Percentiles rank a stretch among this genome's conserved stretches.
phyloP scores from a whole-genome alignment of 306 rosid species.

The Ormosia emarginata region DNA sequence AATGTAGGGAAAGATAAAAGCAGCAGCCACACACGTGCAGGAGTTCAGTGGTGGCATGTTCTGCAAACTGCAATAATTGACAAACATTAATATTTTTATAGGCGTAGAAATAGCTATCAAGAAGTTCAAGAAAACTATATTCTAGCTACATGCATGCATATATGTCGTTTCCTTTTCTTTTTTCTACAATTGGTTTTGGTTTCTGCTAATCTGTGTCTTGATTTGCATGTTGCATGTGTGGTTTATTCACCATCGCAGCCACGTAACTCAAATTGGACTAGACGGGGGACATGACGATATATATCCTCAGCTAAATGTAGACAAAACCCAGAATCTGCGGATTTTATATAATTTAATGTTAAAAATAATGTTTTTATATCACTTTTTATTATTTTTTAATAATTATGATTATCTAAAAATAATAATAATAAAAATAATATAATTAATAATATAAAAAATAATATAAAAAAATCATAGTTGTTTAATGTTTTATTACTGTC shows the following conservation, averaged over 20 bases:
- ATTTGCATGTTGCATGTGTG: background rate
- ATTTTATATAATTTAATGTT: background rate
- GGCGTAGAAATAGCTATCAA: background rate
- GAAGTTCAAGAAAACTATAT: background rate
- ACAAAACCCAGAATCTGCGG: slow-evolving; percentile 28
- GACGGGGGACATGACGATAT: background rate
- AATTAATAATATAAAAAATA: no score
- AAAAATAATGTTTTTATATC: no score
- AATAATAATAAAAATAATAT: no score
- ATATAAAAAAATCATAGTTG: no score
- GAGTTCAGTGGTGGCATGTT: slow-evolving; percentile 6
- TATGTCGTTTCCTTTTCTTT: background rate
- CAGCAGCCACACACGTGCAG: slow-evolving; percentile 25
- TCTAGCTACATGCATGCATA: background rate
- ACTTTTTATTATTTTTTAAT: no score
- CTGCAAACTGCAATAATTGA: slow-evolving; percentile 20
- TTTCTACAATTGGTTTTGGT: background rate
- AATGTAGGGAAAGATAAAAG: slow-evolving; percentile 11
- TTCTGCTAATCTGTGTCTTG: slow-evolving; percentile 11
- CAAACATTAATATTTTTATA: background rate
- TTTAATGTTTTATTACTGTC: background rate
- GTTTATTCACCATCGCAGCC: slow-evolving; percentile 15
- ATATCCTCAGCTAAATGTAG: background rate
- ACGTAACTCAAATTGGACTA: background rate
- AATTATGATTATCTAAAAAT: no score